Conservation (phyloP, 495 filamentous ascomycete species). For the Pseudoneurospora amorphoporcata region DNA sequence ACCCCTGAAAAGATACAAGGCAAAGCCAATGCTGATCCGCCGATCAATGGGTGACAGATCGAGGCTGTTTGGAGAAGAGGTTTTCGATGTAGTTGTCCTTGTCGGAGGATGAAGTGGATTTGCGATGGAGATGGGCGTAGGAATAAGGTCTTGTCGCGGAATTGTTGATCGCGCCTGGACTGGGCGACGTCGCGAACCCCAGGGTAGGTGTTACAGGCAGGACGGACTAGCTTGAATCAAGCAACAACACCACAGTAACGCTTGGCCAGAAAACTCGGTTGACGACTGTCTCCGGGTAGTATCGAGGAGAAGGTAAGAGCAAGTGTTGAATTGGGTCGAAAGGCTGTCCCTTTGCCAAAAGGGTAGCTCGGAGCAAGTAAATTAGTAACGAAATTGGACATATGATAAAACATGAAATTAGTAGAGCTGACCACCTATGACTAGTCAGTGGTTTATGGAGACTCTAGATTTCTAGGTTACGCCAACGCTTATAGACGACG, state of each 20-base stretch:
- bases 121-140: not conserved
- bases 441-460: not conserved
- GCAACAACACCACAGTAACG: not conserved
- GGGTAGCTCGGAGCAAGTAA: not conserved
- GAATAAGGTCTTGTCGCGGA: not conserved
- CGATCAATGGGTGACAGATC: not conserved
- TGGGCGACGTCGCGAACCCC: not conserved
- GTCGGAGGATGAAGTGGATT: not conserved
- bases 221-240: not conserved
- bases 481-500: not conserved
- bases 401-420: not conserved
- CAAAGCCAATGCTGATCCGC: not conserved
- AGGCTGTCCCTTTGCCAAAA: not conserved
- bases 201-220: not conserved
- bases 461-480: not conserved
- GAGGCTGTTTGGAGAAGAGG: not conserved
- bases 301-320: not conserved
- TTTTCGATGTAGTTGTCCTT: not conserved
- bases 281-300: not conserved
- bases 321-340: not conserved
- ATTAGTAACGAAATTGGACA: not conserved
- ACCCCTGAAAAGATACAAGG: not conserved
- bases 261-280: not conserved
- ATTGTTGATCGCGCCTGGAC: not conserved
- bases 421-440: not conserved